Evolutionary conservation across 2,329 filamentous ascomycete species (phyloP).

Genomic region (Sporothrix inflata): DNA sequence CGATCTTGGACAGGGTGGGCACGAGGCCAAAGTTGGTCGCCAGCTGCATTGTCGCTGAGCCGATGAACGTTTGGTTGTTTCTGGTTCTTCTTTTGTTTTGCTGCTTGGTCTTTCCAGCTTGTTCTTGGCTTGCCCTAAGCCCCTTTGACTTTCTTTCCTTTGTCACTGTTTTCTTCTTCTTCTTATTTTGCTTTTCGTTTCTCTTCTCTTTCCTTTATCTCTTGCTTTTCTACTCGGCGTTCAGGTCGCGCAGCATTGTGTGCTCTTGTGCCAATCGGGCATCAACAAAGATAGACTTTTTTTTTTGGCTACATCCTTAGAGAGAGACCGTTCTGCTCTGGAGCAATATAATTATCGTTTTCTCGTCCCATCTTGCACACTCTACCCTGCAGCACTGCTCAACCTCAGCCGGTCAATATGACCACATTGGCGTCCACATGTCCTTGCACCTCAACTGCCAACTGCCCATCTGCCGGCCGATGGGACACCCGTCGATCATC

Average conservation of each 20-base stretch:
- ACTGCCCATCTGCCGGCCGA: background rate
- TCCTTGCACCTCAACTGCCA: background rate
- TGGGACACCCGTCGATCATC: background rate
- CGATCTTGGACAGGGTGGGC: background rate
- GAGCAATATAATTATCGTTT: slow-evolving; percentile 9
- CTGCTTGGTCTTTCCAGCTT: background rate
- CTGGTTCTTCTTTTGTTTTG: background rate
- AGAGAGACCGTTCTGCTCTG: slow-evolving; percentile 9
- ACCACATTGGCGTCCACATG: background rate
- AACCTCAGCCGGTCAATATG: background rate
- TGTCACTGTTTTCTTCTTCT: background rate
- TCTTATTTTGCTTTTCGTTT: background rate
- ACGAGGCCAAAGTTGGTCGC: background rate
- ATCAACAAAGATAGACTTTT: slow-evolving; percentile 14
- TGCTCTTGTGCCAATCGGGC: background rate
- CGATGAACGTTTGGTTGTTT: background rate
- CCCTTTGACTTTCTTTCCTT: background rate
- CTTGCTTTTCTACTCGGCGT: background rate
- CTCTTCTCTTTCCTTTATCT: background rate
- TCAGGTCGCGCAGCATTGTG: background rate
- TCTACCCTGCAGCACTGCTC: background rate
- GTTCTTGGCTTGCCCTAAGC: background rate
- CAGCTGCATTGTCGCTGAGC: background rate
- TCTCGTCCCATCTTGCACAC: background rate
- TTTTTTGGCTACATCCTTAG: slow-evolving; percentile 10